Base-by-base conservation (phyloP, 73 alveolate genomes). In the Stentor coeruleus region DNA sequence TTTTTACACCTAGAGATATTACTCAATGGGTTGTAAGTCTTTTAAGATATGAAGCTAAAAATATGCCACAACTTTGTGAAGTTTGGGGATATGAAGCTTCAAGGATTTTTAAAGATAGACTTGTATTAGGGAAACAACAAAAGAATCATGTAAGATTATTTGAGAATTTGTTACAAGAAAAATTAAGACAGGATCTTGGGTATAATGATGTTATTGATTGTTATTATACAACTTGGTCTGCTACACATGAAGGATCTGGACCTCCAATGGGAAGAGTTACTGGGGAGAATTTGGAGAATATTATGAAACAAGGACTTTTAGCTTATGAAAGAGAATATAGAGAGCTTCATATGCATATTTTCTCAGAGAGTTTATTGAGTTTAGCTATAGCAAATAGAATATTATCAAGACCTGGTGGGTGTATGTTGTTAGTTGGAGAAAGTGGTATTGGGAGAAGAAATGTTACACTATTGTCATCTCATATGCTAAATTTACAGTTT, bases 371-470 rank as follows among this genome's bases (percentile, higher is more conserved):
- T 28, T 81, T 95, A 4, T 91, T 86, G 28, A 83, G 85, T 39
- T 59, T 96, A 74, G 93, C 96, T 15, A 85, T 84, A 59, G 83
- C 91, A 77, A 97, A 93, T 36, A 86, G 94, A 82, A 91, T 91
- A 3, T 35, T 93, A 39, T 90, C 97, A 35, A 88, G 85, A 3
- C 91, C 89, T 1, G 94, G 94, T 14, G 94, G 93, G 73, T 85
- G 95, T 82, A 86, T 98, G 59, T 87, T 98, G 82, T 85, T 98
- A 84, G 99, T 98, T 2, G 99, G 99, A 40, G 86, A 98, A 38
- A 89, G 97, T 60, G 99, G 99, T 28, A 93, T 98, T 3, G 99
- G 99, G n/a, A 92, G 99, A 91, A 94, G 97, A 86, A 95, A 91
- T 39, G 74, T 96, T 74, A 74, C 93, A 36, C 86, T 91, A 35